A percentile compares a stretch with the other conserved stretches of the same genome.
Conservation (phyloP, 176 grass and related monocot species). For the Musa schizocarpa region DNA sequence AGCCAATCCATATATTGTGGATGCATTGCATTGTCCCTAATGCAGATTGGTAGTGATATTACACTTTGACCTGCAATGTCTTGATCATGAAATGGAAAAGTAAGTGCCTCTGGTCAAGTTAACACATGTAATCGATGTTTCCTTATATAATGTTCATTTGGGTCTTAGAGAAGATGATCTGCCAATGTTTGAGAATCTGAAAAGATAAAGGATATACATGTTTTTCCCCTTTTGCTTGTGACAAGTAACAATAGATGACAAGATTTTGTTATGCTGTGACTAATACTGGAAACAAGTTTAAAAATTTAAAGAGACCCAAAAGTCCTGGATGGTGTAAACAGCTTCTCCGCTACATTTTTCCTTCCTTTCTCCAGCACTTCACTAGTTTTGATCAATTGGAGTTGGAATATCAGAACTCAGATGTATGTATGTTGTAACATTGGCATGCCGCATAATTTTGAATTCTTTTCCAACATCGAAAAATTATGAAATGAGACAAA, state of each 20-base stretch:
- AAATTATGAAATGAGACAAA: neutral
- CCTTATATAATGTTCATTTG: too few relatives aligned
- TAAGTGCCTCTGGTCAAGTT: too few relatives aligned
- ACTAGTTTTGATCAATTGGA: neutral
- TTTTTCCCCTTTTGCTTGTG: too few relatives aligned
- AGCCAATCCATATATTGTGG: neutral
- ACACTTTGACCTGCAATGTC: neutral
- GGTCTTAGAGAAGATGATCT: too few relatives aligned
- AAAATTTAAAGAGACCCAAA: too few relatives aligned
- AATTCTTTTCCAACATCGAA: neutral
- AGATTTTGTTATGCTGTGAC: too few relatives aligned
- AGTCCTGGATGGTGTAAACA: neutral
- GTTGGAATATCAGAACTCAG: neutral
- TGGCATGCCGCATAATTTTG: neutral
- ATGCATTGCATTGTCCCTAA: neutral
- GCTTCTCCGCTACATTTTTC: neutral
- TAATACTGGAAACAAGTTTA: too few relatives aligned
- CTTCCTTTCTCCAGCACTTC: neutral
- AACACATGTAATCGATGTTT: too few relatives aligned
- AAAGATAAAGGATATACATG: too few relatives aligned
- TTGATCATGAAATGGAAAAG: neutral
- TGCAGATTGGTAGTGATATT: neutral
- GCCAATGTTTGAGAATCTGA: too few relatives aligned
- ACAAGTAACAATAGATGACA: too few relatives aligned
- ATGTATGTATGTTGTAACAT: neutral